phyloP scores from a whole-genome alignment of 352 stramenopile genomes.

The Nothophytophthora sp. region DNA sequence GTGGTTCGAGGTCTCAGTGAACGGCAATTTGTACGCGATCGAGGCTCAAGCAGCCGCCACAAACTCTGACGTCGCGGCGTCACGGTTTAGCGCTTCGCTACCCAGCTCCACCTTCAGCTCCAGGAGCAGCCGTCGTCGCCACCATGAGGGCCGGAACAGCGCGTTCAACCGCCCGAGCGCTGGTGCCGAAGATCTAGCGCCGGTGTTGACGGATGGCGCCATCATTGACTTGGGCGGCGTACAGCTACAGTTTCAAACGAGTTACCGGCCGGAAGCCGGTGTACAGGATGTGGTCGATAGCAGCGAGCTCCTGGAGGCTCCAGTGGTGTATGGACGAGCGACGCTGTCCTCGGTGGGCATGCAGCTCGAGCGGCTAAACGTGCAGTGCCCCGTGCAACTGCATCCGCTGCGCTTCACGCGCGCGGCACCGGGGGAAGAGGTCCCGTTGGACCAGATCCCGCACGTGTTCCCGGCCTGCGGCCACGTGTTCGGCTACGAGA shows the following conservation, averaged over 20 bases:
- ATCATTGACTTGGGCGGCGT: conserved; percentile 81
- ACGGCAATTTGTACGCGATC: conserved; percentile 74
- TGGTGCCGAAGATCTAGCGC: conserved; percentile 30
- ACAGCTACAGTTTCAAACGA: conserved; percentile 74
- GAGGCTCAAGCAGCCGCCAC: conserved; percentile 34
- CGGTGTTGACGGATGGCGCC: conserved; percentile 64
- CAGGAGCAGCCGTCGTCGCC: conserved; percentile 11
- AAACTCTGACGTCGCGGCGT: neutral
- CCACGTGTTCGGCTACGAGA: conserved; percentile 81
- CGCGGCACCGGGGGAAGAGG: conserved; percentile 33
- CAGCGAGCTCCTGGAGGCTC: conserved; percentile 23
- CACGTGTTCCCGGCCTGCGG: conserved; percentile 79
- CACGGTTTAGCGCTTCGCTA: neutral
- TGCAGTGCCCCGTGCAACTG: conserved; percentile 82
- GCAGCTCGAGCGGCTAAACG: conserved; percentile 68
- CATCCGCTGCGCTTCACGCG: conserved; percentile 63
- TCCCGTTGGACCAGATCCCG: conserved; percentile 57
- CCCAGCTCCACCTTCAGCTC: conserved; percentile 7
- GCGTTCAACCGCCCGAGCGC: conserved; percentile 67
- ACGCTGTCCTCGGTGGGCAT: conserved; percentile 51
- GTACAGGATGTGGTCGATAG: conserved; percentile 24
- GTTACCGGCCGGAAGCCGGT: conserved; percentile 18
- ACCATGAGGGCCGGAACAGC: conserved; percentile 37
- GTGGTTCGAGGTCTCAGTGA: conserved; percentile 85
- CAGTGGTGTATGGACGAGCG: conserved; percentile 30